Evolutionary conservation across 2,329 filamentous ascomycete genomes (phyloP), one percentile per base, ranked within the genome.

Genomic region (Fusarium siculi): DNA sequence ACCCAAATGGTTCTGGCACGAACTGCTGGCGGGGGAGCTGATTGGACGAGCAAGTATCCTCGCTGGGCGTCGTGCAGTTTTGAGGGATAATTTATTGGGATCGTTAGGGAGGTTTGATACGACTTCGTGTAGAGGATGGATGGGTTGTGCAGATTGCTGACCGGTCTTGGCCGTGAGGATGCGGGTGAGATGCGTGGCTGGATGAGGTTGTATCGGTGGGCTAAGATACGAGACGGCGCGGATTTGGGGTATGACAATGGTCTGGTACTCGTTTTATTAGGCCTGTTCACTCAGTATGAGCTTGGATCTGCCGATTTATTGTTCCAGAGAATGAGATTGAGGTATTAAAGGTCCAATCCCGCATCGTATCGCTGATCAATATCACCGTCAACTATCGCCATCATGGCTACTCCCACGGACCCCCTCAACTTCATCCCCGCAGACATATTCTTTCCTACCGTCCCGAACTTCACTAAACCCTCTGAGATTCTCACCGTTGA

Each of bases 381-480:
- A 32, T 14, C 21, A 47, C 9, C 9, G 21, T 9, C 50, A 25
- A 34, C 18, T 14, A 21, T 25, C 11, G 25, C 40, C 53, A 46
- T 56, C 39, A 56, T 56, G 53, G 28, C 53, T 15, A 46, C 39
- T 34, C 53, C 53, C 15, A 47, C 28, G 7, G 54, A 56, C 16
- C 46, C 57, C 21, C 28, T 63, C 23, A 58, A 63, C 52, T 47
- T 63, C 7, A 63, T 63, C 40, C 59, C 40, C 25, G 52, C 59
- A 19, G 40, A 63, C 23, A 18, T 47, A 34, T 63, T 58, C 18
- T 63, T 58, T 15, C 40, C 59, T 0, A 39, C 25, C 3, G 59
- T 58, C 1, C 5, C 25, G 2, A 40, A 25, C 23, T 58, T 63
- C 25, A 46, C 7, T 1, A 58, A 58, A 0, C 52, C 52, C 7